Conservation (phyloP, 176 grass and related monocot genomes). For the Juncus inflexus region DNA sequence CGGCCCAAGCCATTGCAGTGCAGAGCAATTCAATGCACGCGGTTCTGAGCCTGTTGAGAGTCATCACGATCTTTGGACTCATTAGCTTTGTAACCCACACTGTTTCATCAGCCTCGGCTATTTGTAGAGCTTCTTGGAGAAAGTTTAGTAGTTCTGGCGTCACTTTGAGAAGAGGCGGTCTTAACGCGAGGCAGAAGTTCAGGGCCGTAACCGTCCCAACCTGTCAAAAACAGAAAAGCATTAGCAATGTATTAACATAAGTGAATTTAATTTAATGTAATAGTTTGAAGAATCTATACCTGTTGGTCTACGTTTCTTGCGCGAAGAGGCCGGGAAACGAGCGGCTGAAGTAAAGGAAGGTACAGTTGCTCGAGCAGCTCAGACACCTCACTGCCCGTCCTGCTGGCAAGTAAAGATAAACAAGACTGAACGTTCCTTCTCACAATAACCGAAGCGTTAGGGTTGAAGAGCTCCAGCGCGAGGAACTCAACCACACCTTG, state of each 20-base stretch:
- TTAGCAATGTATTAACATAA: neutral
- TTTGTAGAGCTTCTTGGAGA: conserved; percentile 98
- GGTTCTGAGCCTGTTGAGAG: conserved; percentile 90
- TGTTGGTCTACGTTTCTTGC: conserved; percentile 93
- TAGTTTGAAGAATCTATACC: conserved; percentile 33
- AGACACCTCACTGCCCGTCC: conserved; percentile 96
- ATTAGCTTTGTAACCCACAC: conserved; percentile 95
- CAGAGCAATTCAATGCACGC: conserved; percentile 98
- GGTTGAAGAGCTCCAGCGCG: conserved; percentile 83
- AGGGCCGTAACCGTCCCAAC: conserved; percentile 94
- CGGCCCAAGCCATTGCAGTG: conserved; percentile 98
- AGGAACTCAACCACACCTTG: conserved; percentile 95
- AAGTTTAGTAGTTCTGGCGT: conserved; percentile 84
- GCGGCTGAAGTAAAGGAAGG: conserved; percentile 79
- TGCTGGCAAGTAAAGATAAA: conserved; percentile 83
- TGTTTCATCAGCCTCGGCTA: conserved; percentile 98
- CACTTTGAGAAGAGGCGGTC: conserved; percentile 93
- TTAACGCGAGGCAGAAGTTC: conserved; percentile 93
- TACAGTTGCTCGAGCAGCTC: conserved; percentile 94
- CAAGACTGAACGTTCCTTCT: conserved; percentile 93
- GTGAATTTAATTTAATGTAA: neutral
- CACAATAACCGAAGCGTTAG: conserved; percentile 91
- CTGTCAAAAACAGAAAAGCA: conserved; percentile 38
- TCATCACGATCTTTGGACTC: conserved; percentile 84
- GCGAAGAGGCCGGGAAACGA: conserved; percentile 76